Base-by-base conservation (phyloP, 2,329 filamentous ascomycete genomes). In the Aspergillus caelatus region DNA sequence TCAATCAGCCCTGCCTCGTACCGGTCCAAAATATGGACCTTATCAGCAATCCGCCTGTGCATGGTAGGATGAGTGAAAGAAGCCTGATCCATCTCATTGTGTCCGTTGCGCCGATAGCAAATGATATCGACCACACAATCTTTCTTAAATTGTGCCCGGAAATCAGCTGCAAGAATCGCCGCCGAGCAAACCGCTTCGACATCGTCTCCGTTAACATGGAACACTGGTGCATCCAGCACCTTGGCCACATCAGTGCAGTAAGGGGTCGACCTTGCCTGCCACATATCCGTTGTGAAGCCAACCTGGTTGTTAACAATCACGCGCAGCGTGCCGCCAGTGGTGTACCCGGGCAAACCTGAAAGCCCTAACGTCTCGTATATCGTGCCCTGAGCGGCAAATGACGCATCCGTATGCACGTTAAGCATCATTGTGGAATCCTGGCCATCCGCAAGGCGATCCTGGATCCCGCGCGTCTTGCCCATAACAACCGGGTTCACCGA, bases 241-340 rank as follows among this genome's bases (percentile, higher is more conserved):
- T 99, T 99, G 81, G 95, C 95, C 74, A 99, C 97, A 79, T 99
- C 55, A 23, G 55, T 43, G 34, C 23, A 39, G 10, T 46, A 57
- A 5, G 39, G 39, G 12, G 55, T 28, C 6, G 55, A 43, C 95
- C 50, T 95, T 97, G 83, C 95, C 98, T 88, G 98, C 76, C 95
- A 93, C 70, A 95, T 94, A 77, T 99, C 95, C 21, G 95, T 99
- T 59, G 95, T 99, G 86, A 99, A 99, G 80, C 95, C 95, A 78
- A 99, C 98, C 85, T 99, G 95, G 86, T 99, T 99, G 88, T 99
- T 99, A 71, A 98, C 94, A 63, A 99, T 90, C 69, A 99, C 85
- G 82, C 99, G 95, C 72, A 99, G 92, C 62, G 95, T 99, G 76
- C 95, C 95, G 73, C 95, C 95, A 58, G 95, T 98, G 54, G 95